Evolutionary conservation across 1,139 yeast species (phyloP), one percentile per base, ranked within the genome.

Genomic region (Diutina ranongensis): DNA sequence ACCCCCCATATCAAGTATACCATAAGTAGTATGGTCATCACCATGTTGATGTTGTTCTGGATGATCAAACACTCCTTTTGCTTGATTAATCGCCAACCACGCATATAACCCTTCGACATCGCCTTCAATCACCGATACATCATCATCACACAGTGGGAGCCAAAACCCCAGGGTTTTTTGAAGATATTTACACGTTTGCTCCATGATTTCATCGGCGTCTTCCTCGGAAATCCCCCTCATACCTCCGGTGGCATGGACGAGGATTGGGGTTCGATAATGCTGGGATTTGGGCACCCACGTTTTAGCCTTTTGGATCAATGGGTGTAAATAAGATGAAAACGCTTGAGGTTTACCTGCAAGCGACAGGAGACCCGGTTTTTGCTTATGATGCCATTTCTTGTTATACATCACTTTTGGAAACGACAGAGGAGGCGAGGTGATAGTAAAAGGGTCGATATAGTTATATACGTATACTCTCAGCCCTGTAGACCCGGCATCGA

Each of bases 401-500:
- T 68, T 66, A 38, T 73, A 64, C 34, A 54, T 51, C 12, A 77
- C 64, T n/a, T 59, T 58, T 3, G 83, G 80, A 2, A 74, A 64
- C 13, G 46, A 44, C 4, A 48, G 27, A 7, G n/a, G n/a, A 7
- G 36, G 3, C 25, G 13, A 15, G n/a, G 4, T 20, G 13, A 12
- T 27, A n/a, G 28, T 28, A 12, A 13, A 8, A 0, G 77, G 74
- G 50, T 78, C 76, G 35, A 77, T 64, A 84, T 87, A 83, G 49
- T 73, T 72, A 59, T 86, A 86, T 2, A 86, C 73, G 55, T 74
- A 83, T 0, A 83, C 83, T 15, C 95, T 64, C 1, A 94, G 80
- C 0, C 95, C 95, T 44, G 78, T 79, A 1, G 94, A 83, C 0
- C 95, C 95, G 0, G 94, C 83, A 57, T 86, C 95, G 19, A 86